Base-by-base conservation (phyloP, 208 protist genomes). In the Crithidia thermophila region DNA sequence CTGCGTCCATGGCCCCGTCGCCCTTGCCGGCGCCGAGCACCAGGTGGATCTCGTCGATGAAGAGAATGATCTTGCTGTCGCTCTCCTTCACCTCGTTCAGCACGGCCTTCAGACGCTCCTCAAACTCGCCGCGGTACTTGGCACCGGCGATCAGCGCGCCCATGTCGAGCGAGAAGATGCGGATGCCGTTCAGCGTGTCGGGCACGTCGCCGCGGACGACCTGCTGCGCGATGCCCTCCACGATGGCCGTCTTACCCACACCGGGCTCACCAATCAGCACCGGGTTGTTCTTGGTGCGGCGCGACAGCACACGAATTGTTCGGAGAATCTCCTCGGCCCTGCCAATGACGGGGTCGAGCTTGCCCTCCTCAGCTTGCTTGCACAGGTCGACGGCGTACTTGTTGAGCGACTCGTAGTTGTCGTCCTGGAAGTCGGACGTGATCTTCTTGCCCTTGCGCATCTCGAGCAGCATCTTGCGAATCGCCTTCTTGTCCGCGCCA, bases 281-380 rank as follows among this genome's bases (percentile, higher is more conserved):
- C 23, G 99, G 99, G 79, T 99, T 99, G 94, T 99, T 99, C 87
- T 99, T 99, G 20, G 98, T 99, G 59, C 99, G 93, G 25, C 98
- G 87, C 18, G 90, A 94, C 25, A 99, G 78, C 4, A 99, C 94
- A 73, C 98, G 93, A 53, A 99, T 99, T 0, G 98, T 94, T 16
- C 99, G 85, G 13, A 98, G 83, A 66, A 99, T 99, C 63, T 99
- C 98, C 27, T 99, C 98, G 52, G 99, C 98, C 34, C 99, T 85
- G 23, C 98, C 98, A 62, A 99, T 98, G 51, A 99, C 98, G 9
- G 98, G 98, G 79, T 99, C 98, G 10, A 99, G 89, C 69, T 98
- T 97, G 20, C 98, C 98, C 16, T 97, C 69, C 47, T 81, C 61
- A 5, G 98, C 98, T 62, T 93, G 81, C 59, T 97, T 82, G 8